A percentile compares a stretch with the other conserved stretches of the same genome.
These are phyloP conservation scores for Solanum clarkiae DNA, from an alignment of 257 asterid genomes.

Conservation along the genomic window DNA sequence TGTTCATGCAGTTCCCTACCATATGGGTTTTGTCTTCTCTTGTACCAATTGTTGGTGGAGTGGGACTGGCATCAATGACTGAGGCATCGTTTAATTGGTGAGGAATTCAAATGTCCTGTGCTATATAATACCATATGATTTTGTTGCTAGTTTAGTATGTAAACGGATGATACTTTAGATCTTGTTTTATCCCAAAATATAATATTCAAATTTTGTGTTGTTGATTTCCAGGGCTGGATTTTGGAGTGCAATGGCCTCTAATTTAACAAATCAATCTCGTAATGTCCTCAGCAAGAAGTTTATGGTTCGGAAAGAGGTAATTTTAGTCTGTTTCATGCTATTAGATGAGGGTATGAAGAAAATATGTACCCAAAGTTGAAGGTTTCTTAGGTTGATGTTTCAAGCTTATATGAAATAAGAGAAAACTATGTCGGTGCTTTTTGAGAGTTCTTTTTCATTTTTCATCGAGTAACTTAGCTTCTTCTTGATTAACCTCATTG, in stretches of 20 bases:
- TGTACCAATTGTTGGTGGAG: slow-evolving; percentile 90
- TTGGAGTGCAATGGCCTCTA: slow-evolving; percentile 99
- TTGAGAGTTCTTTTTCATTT: not conserved
- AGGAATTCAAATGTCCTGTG: slow-evolving; percentile 2
- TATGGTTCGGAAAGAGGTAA: slow-evolving; percentile 92
- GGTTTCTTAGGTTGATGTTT: not conserved
- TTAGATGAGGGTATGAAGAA: not conserved
- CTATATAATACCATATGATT: not conserved
- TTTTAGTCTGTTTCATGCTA: not conserved
- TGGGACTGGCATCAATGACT: slow-evolving; percentile 79
- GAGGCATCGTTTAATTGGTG: slow-evolving; percentile 92
- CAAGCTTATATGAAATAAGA: not conserved
- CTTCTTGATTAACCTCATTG: not conserved
- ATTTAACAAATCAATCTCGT: slow-evolving; percentile 85
- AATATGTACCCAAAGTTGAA: not conserved
- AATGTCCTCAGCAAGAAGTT: slow-evolving; percentile 95
- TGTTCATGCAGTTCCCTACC: slow-evolving; percentile 43
- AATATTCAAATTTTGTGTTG: not conserved
- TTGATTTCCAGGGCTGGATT: slow-evolving; percentile 63
- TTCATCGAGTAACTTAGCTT: not conserved
- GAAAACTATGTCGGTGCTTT: not conserved
- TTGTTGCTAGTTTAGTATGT: slow-evolving; percentile 3
- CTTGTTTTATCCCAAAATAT: not conserved
- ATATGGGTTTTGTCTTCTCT: slow-evolving; percentile 87
- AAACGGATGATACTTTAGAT: not conserved